Conservation (phyloP, 2,329 filamentous ascomycete species). For the Cryphonectria parasitica region DNA sequence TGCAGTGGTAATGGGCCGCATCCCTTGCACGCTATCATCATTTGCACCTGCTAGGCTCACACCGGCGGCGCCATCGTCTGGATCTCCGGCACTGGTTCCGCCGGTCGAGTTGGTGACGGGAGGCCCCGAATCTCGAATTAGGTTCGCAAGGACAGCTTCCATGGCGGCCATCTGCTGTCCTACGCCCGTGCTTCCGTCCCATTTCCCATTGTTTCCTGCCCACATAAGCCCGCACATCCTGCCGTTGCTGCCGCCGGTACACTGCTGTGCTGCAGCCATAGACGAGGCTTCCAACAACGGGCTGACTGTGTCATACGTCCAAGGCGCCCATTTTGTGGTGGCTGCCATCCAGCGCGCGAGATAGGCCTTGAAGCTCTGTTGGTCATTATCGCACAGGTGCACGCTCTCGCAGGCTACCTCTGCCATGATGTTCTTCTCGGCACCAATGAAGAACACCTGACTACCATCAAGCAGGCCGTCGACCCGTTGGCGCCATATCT, state of each 20-base stretch:
- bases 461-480: constrained; percentile 59
- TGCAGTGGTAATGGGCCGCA: constrained; percentile 54
- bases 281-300: constrained; percentile 59
- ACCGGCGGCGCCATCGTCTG: constrained; percentile 50
- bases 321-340: constrained; percentile 66
- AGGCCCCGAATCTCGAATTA: constrained; percentile 50
- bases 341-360: constrained; percentile 64
- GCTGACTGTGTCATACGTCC: constrained; percentile 57
- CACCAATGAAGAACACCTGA: constrained; percentile 51
- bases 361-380: constrained; percentile 68
- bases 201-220: constrained; percentile 52
- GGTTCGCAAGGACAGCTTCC: constrained; percentile 65
- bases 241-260: constrained; percentile 58
- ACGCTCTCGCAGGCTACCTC: constrained; percentile 69
- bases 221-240: constrained; percentile 65
- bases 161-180: constrained; percentile 74
- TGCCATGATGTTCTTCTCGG: constrained; percentile 58
- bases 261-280: constrained; percentile 59
- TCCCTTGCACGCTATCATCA: constrained; percentile 31
- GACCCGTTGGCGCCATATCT: constrained; percentile 60
- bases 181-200: constrained; percentile 64
- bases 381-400: constrained; percentile 61
- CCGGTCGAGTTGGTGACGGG: constrained; percentile 57
- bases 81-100: constrained; percentile 56
- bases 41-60: constrained; percentile 43